Base-by-base conservation (phyloP, 1,284 basidiomycete genomes). In the Cutaneotrichosporon cutaneum region DNA sequence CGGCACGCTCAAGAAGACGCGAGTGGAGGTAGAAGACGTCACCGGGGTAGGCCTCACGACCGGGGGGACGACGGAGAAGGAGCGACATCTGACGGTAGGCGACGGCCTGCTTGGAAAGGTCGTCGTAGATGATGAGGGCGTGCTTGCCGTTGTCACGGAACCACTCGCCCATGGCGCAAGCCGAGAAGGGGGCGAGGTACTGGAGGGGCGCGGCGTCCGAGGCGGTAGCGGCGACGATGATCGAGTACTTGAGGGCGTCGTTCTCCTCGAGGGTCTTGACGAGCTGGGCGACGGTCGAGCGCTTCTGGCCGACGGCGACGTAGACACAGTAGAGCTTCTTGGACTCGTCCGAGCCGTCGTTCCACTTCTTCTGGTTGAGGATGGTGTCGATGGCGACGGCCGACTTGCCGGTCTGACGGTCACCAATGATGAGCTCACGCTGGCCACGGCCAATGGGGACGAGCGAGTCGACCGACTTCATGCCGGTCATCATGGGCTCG, bases 61-160 rank as follows among this genome's bases (percentile, higher is more conserved):
- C 95, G 70, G 95, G 95, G 72, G 95, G 95, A 86, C 95, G 95
- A 89, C 95, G 94, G 75, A 99, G 93, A 55, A 99, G 87, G 70
- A 99, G 87, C 66, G 95, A 99, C 95, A 99, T 99, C 83, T 99
- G 95, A 88, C 95, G 94, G 87, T 99, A 99, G 74, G 95, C 95
- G 68, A 99, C 95, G 77, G 95, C 95, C 85, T 99, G 95, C 86
- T 99, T 99, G 76, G 95, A 99, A 83, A 99, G 85, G 83, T 99
- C 95, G 80, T 99, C 95, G 83, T 96, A 99, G 84, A 99, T 91
- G 83, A 99, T 98, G 77, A 98, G 87, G 73, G 95, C 84, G 84
- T 85, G 84, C 77, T 92, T 95, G 85, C 93, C 94, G 82, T 99
- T 98, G 85, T 99, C 95, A 85, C 95, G 93, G 95, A 99, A 99